Evolutionary conservation across 768 basidiomycete genomes (phyloP), one percentile per base, ranked within the genome.

Genomic region (Leccinellum luteum): DNA sequence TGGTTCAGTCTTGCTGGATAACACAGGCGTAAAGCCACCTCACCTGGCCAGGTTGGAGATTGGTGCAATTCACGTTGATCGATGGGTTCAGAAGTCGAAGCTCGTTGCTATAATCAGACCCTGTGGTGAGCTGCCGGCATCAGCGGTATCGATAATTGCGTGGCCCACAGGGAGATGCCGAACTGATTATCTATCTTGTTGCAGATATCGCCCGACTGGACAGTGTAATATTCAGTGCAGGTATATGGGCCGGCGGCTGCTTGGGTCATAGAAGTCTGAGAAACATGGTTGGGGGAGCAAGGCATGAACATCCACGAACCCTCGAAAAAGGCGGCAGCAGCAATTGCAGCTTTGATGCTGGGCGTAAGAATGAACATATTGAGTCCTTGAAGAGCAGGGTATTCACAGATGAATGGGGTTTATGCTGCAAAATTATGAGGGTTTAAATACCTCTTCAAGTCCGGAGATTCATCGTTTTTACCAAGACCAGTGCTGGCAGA

Each of bases 91-190:
- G 79, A 44, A 74, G 55, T 19, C 80, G 79, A 57, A 89, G 80
- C 69, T 89, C 86, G 73, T 77, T 84, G 0, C 83, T 84, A 59
- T 49, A 19, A 15, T 43, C 10, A 19, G 25, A 13, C 21, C 2
- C 3, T 21, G 17, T 9, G 31, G 19, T 56, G 14, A 57, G 52
- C 54, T 12, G n/a, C 10, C 25, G 17, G 50, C 15, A 38, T 38
- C 17, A 9, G 8, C 4, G 9, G 30, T 48, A 14, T 10, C 14
- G 21, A 34, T 12, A 8, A 48, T 8, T 9, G 8, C 6, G 2
- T 19, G 19, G 73, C 84, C 51, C 60, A 88, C 86, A 85, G 85
- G 41, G 86, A 86, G 60, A 80, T 82, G 54, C 83, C 80, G 64
- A 28, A 28, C 7, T 28, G 28, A 4, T 28, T 3, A 28, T 3